Evolutionary conservation across 345 rosid species (phyloP), one percentile per base, ranked within the genome.

Genomic region (Camelina laxa): DNA sequence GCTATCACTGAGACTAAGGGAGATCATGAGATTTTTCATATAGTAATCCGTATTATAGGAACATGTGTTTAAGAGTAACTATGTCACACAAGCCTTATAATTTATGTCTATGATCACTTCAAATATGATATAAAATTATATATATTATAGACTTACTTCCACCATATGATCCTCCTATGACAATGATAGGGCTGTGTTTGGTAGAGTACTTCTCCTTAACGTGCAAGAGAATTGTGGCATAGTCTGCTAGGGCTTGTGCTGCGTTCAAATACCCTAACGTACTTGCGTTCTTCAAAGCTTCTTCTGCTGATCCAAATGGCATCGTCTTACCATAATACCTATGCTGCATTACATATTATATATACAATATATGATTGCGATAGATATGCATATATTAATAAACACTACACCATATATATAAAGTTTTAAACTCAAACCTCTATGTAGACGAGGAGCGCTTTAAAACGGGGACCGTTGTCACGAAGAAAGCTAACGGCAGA

Each of bases 151-250:
- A 42, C 81, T 72, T 87, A 89, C 96, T 89, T 87, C 96, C 96
- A 9, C 92, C 89, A 3, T 88, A 90, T 9, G 92, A 90, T 78
- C 89, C 96, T 70, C 92, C 92, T 1, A 83, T 12, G 39, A 88
- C 92, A 22, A 90, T 85, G 9, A 86, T 87, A 7, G 91, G 96
- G 60, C 85, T 83, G 67, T 74, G 60, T 20, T 60, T 35, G 22
- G 91, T 84, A 6, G 66, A 9, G 15, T 76, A 54, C 9, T 44
- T 65, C 50, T 82, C 63, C 80, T 87, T 90, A 38, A 86, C 60
- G 44, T 84, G 75, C 59, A 80, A 50, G 20, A 88, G 81, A 16
- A 88, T 77, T 33, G 75, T 82, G n/a, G 92, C 92, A 54, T 86
- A 88, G 50, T 86, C 88, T 44, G 89, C 85, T 19, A 86, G 56